A percentile compares a stretch with the other conserved stretches of the same genome.
These are phyloP conservation scores for Cladosporium sphaerospermum DNA, from an alignment of 2,329 filamentous ascomycete species.

Conservation along the genomic window DNA sequence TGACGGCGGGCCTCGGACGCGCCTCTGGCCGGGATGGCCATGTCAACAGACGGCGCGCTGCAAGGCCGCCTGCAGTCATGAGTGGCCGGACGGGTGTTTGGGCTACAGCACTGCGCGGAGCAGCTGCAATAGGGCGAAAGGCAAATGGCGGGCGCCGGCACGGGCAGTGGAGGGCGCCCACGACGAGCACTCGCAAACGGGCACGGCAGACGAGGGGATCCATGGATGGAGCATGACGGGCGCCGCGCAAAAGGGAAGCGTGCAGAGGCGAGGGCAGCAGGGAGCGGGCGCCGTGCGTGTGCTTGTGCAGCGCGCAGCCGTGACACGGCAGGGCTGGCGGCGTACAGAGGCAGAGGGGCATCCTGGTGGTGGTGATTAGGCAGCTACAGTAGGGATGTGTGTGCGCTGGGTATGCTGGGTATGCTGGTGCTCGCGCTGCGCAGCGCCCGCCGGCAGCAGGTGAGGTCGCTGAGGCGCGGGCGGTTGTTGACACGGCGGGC, in stretches of 20 bases:
- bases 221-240: background rate
- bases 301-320: conserved; percentile 1
- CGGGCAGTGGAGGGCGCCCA: background rate
- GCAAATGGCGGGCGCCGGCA: background rate
- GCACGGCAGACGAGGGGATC: background rate
- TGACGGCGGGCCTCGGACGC: background rate
- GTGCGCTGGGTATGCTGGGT: too few relatives aligned
- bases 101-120: background rate
- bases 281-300: background rate
- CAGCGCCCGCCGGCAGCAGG: too few relatives aligned
- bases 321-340: conserved; percentile 2
- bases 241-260: conserved; percentile 4
- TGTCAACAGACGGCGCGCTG: conserved; percentile 1
- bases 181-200: background rate
- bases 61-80: conserved; percentile 1
- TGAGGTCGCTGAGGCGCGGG: too few relatives aligned
- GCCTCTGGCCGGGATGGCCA: conserved; percentile 4
- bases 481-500: too few relatives aligned
- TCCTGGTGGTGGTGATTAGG: too few relatives aligned
- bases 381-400: too few relatives aligned
- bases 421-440: too few relatives aligned
- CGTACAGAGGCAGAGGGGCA: too few relatives aligned
- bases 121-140: conserved; percentile 2
- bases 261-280: background rate
- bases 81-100: conserved; percentile 6